Percentiles rank a stretch among this genome's conserved stretches.
phyloP scores from a whole-genome alignment of 164 flowering plant genomes.

The Liriodendron chinense region DNA sequence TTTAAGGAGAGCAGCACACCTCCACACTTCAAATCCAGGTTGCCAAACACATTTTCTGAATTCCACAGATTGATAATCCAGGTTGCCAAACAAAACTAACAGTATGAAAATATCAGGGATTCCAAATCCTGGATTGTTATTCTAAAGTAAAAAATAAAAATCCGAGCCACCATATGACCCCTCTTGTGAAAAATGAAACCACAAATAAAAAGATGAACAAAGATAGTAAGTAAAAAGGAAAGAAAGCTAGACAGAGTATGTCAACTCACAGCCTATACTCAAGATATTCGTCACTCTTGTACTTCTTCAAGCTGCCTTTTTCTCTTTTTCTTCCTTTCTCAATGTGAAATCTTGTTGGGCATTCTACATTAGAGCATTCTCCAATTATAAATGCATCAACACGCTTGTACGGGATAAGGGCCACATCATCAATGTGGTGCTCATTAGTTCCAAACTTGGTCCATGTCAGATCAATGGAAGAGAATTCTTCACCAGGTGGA shows the following conservation, averaged over 20 bases:
- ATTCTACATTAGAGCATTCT: constrained; percentile 76
- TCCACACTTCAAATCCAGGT: too few species aligned
- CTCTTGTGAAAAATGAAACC: background rate
- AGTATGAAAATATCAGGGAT: too few species aligned
- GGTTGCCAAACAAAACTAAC: too few species aligned
- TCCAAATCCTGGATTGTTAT: too few species aligned
- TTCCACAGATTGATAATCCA: too few species aligned
- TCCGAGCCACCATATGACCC: background rate
- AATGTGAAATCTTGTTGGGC: constrained; percentile 87
- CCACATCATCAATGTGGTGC: constrained; percentile 72
- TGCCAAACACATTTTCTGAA: too few species aligned
- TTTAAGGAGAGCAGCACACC: too few species aligned
- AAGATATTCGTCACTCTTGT: constrained; percentile 80
- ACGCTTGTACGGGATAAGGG: constrained; percentile 76
- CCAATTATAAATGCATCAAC: constrained; percentile 86
- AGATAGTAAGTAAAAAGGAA: background rate
- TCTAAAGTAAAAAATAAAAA: too few species aligned
- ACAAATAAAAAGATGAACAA: background rate
- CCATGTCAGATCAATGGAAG: constrained; percentile 75
- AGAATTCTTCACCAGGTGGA: constrained; percentile 81
- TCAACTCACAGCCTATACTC: constrained; percentile 73
- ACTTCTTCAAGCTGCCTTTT: constrained; percentile 67
- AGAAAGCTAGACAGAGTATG: background rate
- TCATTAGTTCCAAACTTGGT: constrained; percentile 63
- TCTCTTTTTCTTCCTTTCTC: constrained; percentile 81